Conservation (phyloP, 495 filamentous ascomycete species). For the Thermothielavioides terrestris region DNA sequence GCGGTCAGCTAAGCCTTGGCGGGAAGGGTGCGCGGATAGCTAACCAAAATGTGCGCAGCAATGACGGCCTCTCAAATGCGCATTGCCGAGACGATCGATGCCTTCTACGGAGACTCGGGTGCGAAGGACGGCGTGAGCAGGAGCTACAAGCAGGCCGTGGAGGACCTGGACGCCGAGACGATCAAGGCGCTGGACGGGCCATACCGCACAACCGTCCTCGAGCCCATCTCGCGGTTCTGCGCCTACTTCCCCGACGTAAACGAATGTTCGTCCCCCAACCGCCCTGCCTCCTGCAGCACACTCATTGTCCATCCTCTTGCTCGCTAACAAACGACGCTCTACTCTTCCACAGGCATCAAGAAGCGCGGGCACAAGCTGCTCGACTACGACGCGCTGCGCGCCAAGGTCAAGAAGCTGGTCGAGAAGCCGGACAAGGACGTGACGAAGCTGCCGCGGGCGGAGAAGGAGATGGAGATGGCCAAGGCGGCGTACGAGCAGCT, state of each 20-base stretch:
- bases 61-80: slow-evolving; percentile 99
- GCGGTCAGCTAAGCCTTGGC: too few species aligned
- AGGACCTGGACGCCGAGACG: slow-evolving; percentile 93
- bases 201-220: slow-evolving; percentile 86
- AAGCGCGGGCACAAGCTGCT: slow-evolving; percentile 96
- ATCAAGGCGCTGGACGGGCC: slow-evolving; percentile 98
- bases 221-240: slow-evolving; percentile 91
- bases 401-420: slow-evolving; percentile 90
- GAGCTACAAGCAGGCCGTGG: slow-evolving; percentile 96
- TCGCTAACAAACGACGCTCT: background rate
- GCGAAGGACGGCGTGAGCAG: slow-evolving; percentile 88
- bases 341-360: slow-evolving; percentile 62
- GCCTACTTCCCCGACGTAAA: slow-evolving; percentile 99
- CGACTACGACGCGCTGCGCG: slow-evolving; percentile 92
- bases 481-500: slow-evolving; percentile 88
- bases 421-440: slow-evolving; percentile 99
- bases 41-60: slow-evolving; percentile 40
- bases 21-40: background rate
- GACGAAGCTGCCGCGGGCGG: slow-evolving; percentile 83
- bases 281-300: background rate
- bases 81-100: slow-evolving; percentile 98
- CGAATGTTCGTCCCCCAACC: slow-evolving; percentile 55
- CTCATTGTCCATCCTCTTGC: too few species aligned
- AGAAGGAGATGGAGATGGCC: slow-evolving; percentile 90
- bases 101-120: slow-evolving; percentile 95